Evolutionary conservation across 495 filamentous ascomycete genomes (phyloP), one percentile per base, ranked within the genome.

Genomic region (Neurospora sp.): DNA sequence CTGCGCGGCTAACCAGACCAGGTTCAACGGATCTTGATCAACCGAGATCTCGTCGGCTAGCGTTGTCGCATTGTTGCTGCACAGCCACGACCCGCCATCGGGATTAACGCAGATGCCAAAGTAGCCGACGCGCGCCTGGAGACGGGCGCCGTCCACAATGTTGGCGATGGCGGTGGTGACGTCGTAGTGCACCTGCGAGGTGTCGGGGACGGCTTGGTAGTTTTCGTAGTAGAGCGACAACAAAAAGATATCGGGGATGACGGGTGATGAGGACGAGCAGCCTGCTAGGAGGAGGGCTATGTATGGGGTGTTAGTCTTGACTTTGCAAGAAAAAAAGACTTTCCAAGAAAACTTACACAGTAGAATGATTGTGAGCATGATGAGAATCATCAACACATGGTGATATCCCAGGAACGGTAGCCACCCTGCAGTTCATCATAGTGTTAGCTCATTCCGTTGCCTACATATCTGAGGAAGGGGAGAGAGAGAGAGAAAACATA

Each of bases 331-430:
- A 31, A 22, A 16, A 40, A 3, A 27, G 68, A 69, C 42, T 38
- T 42, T 37, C 85, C 95, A 35, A 35, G 4, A 35, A 35, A 35
- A 35, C 35, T 83, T 86, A 98, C 95, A 98, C 72, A 99, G 87
- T 79, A 99, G 84, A 82, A 99, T 96, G 79, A 99, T 97, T 2
- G 94, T 88, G 65, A 98, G 86, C 44, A 93, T 94, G 78, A 99
- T 97, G 70, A 99, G 83, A 76, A 98, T 92, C 96, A 99, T 98
- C 76, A 99, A 87, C 68, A 98, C 92, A 88, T 99, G 96, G 83
- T 99, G 96, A 83, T 98, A 99, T 74, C 96, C 96, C 74, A 99
- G 89, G 84, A 97, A 93, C 73, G 96, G 95, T 84, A 98, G 87
- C 78, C 95, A 89, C 77, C 93, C 94, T 97, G 76, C 37, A 10